phyloP scores from a whole-genome alignment of 371 early-diverging fungal species.

The Mucor lusitanicus region DNA sequence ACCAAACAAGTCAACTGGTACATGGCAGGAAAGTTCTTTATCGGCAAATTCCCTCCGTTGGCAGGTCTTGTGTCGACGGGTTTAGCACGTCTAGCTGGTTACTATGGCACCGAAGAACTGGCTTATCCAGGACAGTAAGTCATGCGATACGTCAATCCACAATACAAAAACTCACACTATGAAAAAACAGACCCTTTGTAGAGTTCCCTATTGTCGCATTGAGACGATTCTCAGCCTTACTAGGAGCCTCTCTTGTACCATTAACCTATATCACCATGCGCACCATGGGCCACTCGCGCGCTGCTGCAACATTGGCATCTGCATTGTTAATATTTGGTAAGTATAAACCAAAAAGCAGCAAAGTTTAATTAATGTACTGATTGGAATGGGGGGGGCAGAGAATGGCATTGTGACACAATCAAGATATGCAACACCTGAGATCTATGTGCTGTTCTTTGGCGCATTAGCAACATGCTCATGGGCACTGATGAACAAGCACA shows the following conservation, averaged over 20 bases:
- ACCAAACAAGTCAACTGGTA: constrained; percentile 44
- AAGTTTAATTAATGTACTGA: neutral
- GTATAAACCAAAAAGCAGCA: neutral
- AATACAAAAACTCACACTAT: no score
- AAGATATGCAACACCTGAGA: constrained; percentile 30
- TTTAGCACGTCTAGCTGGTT: constrained; percentile 72
- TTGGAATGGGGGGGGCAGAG: constrained; percentile 9
- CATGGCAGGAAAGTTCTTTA: constrained; percentile 42
- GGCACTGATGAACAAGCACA: constrained; percentile 12
- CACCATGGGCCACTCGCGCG: constrained; percentile 26
- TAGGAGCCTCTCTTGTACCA: constrained; percentile 34
- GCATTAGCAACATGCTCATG: constrained; percentile 20
- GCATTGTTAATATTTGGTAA: constrained; percentile 37
- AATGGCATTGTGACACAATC: constrained; percentile 41
- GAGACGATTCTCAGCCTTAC: constrained; percentile 25
- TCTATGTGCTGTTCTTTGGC: constrained; percentile 22
- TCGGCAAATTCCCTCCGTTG: constrained; percentile 54
- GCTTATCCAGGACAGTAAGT: constrained; percentile 79
- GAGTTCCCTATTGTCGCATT: constrained; percentile 29
- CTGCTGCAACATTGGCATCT: constrained; percentile 35
- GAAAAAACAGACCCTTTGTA: constrained; percentile 27
- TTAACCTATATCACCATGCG: constrained; percentile 33
- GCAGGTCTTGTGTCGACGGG: constrained; percentile 89
- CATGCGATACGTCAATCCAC: neutral
- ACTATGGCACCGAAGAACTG: constrained; percentile 83